phyloP scores from a whole-genome alignment of 305 asterid genomes.

The Rubia balearica region DNA sequence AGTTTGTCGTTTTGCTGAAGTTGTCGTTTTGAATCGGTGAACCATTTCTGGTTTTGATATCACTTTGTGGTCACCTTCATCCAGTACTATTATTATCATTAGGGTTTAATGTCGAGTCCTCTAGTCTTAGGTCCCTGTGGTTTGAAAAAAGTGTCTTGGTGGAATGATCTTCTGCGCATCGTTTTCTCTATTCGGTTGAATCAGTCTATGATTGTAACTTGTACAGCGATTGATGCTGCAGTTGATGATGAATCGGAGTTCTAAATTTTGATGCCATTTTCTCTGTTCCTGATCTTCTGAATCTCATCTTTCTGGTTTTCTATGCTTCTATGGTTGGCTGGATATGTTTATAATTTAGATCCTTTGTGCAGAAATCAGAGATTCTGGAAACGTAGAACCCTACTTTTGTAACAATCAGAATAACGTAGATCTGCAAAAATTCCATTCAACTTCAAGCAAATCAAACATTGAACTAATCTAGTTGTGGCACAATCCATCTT shows the following conservation, averaged over 20 bases:
- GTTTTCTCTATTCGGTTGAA: neutral
- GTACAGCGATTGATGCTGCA: neutral
- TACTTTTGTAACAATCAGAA: too few relatives aligned
- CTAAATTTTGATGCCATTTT: neutral
- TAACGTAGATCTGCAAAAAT: too few relatives aligned
- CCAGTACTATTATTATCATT: neutral
- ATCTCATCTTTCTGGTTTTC: neutral
- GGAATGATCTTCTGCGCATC: neutral
- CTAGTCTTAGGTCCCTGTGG: neutral
- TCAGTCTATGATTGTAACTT: neutral
- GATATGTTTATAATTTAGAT: neutral
- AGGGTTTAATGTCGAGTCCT: neutral
- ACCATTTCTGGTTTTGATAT: slow-evolving; percentile 14
- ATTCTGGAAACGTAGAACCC: too few relatives aligned
- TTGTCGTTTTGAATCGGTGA: slow-evolving; percentile 2
- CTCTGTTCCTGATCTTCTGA: neutral
- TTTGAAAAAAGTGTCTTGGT: neutral
- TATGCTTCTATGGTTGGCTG: neutral
- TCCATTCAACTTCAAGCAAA: slow-evolving; percentile 6
- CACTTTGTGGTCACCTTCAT: slow-evolving; percentile 14
- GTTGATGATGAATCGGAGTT: neutral
- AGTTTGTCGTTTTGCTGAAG: neutral
- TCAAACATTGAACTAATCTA: slow-evolving; percentile 9
- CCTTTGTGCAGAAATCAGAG: too few relatives aligned
- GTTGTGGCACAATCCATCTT: too few relatives aligned